Conservation (phyloP, 176 grass and related monocot genomes). For the Calamus simplicifolius region DNA sequence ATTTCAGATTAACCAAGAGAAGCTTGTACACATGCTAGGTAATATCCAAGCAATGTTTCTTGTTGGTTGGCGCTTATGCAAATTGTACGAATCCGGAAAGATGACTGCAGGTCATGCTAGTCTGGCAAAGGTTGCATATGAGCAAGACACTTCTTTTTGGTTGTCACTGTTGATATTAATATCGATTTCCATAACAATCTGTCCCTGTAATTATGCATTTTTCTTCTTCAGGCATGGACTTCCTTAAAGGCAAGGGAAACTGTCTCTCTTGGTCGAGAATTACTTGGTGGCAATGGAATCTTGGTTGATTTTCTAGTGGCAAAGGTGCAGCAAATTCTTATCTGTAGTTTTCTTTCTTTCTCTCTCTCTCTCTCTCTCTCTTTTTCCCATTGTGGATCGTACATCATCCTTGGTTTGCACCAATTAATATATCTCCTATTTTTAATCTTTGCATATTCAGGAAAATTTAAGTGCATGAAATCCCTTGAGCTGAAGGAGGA, state of each 20-base stretch:
- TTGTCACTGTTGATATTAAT: background rate
- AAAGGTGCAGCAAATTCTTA: conserved; percentile 33
- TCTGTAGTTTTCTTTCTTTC: background rate
- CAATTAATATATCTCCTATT: no score
- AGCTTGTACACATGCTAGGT: conserved; percentile 87
- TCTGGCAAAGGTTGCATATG: conserved; percentile 61
- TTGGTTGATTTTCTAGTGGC: conserved; percentile 67
- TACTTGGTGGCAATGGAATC: conserved; percentile 77
- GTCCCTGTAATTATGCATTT: background rate
- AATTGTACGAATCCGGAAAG: conserved; percentile 83
- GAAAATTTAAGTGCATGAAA: no score
- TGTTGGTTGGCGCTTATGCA: conserved; percentile 85
- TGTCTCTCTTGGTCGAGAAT: conserved; percentile 52
- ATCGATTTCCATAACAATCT: no score
- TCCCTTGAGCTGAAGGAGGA: no score
- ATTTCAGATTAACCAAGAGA: conserved; percentile 97
- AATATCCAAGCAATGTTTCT: conserved; percentile 95
- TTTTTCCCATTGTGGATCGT: background rate
- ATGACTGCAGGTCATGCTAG: conserved; percentile 89
- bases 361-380: background rate
- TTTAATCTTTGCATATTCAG: no score
- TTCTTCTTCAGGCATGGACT: conserved; percentile 42
- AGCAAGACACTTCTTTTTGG: background rate
- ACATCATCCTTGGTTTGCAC: no score
- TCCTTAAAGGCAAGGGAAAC: conserved; percentile 52